Base-by-base conservation (phyloP, 1,284 basidiomycete genomes). In the Caloboletus firmus region DNA sequence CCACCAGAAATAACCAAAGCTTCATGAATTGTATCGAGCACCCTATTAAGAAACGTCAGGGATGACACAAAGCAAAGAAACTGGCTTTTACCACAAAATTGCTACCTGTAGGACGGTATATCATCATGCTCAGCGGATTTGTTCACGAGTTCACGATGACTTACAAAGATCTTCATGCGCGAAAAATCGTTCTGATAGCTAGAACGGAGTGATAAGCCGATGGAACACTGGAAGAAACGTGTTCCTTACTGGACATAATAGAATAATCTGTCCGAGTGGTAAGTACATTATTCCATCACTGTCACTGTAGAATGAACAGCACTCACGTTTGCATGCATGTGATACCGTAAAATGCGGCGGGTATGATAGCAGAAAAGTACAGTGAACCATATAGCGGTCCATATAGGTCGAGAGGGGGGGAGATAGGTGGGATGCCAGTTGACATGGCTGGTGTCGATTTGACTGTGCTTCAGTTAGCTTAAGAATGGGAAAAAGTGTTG, bases 321-420 rank as follows among this genome's bases (percentile, higher is more conserved):
- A 51, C 60, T 45, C 46, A 63, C 59, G 43, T 58, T 49, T 61
- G 59, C 59, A 61, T 59, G 40, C 59, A 61, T 10, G 45, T 15
- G 12, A 61, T 7, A 2, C 59, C 59, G 10, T 61, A 61, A 44
- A 61, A 43, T 10, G 32, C 40, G 0, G 59, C 54, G 0, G 40
- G 31, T 5, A 63, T 13, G 11, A 61, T 0, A n/a, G 22, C 10
- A n/a, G 40, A 32, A 10, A 63, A 44, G 37, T 51, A 61, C 13
- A 47, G 4, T 17, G 57, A 10, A 1, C 40, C 35, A 3, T 59
- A 58, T 20, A 46, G 3, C 1, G 22, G 5, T 5, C 18, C 37
- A 31, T 18, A 32, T 12, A n/a, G 24, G 24, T 24, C 5, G 4
- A 4, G 26, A 13, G 2, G 28, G 12, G 10, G 8, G 10, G 1